Base-by-base conservation (phyloP, 495 filamentous ascomycete genomes). In the Glarea lozoyensis region DNA sequence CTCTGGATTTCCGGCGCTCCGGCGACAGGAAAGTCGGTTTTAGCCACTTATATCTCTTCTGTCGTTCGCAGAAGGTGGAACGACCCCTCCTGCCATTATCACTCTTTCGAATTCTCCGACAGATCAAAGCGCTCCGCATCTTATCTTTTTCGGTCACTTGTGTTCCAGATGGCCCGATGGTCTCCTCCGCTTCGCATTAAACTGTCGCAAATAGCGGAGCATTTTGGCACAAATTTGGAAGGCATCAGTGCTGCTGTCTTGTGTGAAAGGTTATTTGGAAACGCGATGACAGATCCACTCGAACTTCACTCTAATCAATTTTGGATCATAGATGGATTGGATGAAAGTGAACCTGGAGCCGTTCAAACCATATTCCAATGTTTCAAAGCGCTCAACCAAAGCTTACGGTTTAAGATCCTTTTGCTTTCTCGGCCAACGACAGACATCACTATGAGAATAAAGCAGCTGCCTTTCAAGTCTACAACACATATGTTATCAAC, bases 271-370 rank as follows among this genome's bases (percentile, higher is more conserved):
- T 49, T 61, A 12, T 29, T 37, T 6, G 42, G 57, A 16, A 29
- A 49, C 2, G 19, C 50, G 33, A n/a, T n/a, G n/a, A 15, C 20
- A 2, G 27, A 35, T 10, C 49, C 59, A 2, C 30, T 65, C 4
- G n/a, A n/a, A n/a, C n/a, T n/a, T n/a, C n/a, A n/a, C n/a, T n/a
- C n/a, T n/a, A n/a, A n/a, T n/a, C n/a, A n/a, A n/a, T 64, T 61
- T 34, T 61, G 53, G 59, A 45, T 65, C 5, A 59, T 65, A 16
- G 62, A 65, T 34, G 62, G 55, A 0, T 12, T 65, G 0, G 62
- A 65, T 27, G 62, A 65, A 17, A 48, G 55, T 0, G 53, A 65
- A n/a, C n/a, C 25, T 7, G n/a, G 7, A 7, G 7, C 25, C 7
- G 25, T 7, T 7, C 25, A 29, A 29, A 7, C 7, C 25, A 7